Evolutionary conservation across 345 rosid genomes (phyloP).

Genomic region (Syzygium jambos): DNA sequence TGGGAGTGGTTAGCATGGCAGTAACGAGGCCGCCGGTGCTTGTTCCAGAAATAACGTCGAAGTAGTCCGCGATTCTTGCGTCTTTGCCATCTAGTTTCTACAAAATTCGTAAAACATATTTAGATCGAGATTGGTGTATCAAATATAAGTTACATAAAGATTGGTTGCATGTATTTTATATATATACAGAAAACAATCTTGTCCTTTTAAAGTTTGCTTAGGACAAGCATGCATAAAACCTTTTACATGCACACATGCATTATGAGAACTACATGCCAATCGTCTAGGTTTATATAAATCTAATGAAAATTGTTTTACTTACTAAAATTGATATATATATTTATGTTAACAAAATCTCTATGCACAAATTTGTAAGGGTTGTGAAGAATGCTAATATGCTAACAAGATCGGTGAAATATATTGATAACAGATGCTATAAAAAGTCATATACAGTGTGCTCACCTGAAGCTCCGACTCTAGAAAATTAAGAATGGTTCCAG

Average conservation of each 20-base stretch:
- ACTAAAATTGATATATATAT: no score
- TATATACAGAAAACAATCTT: slow-evolving; percentile 7
- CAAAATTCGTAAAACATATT: neutral
- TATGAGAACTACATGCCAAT: neutral
- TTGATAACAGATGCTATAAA: neutral
- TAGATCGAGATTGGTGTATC: neutral
- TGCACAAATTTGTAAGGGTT: neutral
- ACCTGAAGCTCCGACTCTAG: slow-evolving; percentile 34
- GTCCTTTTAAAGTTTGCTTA: slow-evolving; percentile 3
- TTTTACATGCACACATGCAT: neutral
- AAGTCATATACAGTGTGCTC: neutral
- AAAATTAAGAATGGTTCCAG: slow-evolving; percentile 18
- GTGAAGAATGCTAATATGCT: neutral
- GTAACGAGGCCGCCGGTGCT: slow-evolving; percentile 39
- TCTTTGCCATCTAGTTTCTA: slow-evolving; percentile 29
- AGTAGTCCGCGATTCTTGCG: slow-evolving; percentile 31
- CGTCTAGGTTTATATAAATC: neutral
- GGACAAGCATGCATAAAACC: neutral
- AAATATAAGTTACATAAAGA: neutral
- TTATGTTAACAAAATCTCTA: neutral
- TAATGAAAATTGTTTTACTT: neutral
- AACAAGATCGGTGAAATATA: neutral
- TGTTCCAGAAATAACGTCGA: slow-evolving; percentile 28
- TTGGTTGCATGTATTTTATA: neutral
- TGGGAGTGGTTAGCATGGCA: slow-evolving; percentile 27